These are phyloP conservation scores for Cylindrotheca closterium DNA, from an alignment of 108 stramenopile genomes.

Conservation along the genomic window DNA sequence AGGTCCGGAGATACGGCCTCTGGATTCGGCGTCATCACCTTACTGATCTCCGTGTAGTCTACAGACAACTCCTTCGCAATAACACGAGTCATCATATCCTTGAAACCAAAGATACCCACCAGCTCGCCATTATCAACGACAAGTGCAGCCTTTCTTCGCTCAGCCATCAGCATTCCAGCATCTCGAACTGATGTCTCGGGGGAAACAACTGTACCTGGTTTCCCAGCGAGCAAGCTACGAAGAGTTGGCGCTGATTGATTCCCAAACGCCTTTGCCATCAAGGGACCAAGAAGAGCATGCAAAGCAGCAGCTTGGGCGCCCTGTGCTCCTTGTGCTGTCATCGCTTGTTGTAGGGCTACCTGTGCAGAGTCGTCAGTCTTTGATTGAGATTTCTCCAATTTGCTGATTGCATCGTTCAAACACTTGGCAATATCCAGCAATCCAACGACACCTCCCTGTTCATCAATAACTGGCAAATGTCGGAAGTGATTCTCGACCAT, in stretches of 20 bases:
- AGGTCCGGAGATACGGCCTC: conserved; percentile 85
- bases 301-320: conserved; percentile 61
- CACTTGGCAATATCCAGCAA: conserved; percentile 94
- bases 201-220: conserved; percentile 60
- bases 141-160: conserved; percentile 81
- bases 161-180: conserved; percentile 77
- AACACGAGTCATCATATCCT: conserved; percentile 91
- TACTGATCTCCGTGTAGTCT: conserved; percentile 71
- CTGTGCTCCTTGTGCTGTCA: conserved; percentile 58
- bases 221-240: conserved; percentile 68
- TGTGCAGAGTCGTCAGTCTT: conserved; percentile 56
- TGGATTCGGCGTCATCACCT: conserved; percentile 93
- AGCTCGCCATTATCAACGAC: conserved; percentile 75
- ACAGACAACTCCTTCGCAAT: conserved; percentile 80
- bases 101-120: conserved; percentile 92
- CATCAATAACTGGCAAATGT: conserved; percentile 90
- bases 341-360: conserved; percentile 59
- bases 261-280: conserved; percentile 70
- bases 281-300: conserved; percentile 59
- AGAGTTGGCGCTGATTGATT: conserved; percentile 65
- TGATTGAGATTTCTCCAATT: conserved; percentile 72
- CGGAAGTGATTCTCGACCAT: conserved; percentile 95
- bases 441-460: conserved; percentile 78
- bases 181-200: conserved; percentile 65
- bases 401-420: conserved; percentile 90